phyloP scores from a whole-genome alignment of 176 grass and related monocot genomes.

The Eleusine coracana region DNA sequence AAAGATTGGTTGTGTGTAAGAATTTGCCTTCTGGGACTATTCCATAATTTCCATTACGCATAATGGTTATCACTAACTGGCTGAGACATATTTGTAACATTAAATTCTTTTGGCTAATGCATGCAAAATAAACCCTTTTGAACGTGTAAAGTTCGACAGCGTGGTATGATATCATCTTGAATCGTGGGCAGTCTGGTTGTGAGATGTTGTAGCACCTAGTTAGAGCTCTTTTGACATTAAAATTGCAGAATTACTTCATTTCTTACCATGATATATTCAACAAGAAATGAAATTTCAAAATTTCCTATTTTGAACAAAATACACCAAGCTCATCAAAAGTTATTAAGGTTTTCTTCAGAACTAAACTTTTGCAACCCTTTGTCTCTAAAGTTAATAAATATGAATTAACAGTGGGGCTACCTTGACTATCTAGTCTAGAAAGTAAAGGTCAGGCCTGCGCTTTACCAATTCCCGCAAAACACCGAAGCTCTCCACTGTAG shows the following conservation, averaged over 20 bases:
- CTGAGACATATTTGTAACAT: background rate
- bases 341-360: background rate
- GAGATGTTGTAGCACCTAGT: background rate
- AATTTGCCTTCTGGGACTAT: background rate
- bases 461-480: no score
- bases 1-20: background rate
- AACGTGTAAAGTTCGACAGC: slow-evolving; percentile 1
- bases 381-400: background rate
- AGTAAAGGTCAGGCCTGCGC: background rate
- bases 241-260: background rate
- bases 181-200: background rate
- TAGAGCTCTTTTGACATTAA: background rate
- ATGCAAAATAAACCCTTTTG: background rate
- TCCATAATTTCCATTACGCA: background rate
- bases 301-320: background rate
- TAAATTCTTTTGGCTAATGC: background rate
- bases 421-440: background rate
- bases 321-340: background rate
- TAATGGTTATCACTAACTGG: background rate
- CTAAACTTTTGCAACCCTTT: background rate
- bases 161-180: background rate
- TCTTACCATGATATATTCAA: background rate
- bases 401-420: background rate
- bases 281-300: background rate
- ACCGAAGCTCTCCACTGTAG: no score